These are phyloP conservation scores for Saccharomycopsis guyanensis DNA, from an alignment of 805 yeast species.

Conservation along the genomic window DNA sequence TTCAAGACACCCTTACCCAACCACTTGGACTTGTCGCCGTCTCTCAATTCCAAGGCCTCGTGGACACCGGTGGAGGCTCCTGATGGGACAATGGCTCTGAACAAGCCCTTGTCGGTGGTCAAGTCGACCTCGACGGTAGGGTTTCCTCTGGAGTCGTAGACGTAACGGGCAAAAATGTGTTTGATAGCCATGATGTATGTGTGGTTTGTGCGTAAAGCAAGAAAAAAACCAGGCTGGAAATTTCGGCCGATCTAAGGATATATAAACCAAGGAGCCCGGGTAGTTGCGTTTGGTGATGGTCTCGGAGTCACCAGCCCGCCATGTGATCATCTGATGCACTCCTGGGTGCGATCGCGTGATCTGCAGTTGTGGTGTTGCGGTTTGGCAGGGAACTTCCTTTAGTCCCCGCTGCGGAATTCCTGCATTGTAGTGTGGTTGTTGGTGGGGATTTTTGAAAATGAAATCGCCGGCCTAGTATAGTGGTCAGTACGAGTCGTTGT, in stretches of 20 bases:
- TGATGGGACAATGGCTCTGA: constrained; percentile 98
- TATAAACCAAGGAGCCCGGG: neutral
- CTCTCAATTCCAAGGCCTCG: constrained; percentile 98
- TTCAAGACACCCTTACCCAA: constrained; percentile 96
- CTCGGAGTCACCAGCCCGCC: neutral
- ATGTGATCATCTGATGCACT: neutral
- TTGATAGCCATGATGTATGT: constrained; percentile 61
- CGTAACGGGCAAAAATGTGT: constrained; percentile 89
- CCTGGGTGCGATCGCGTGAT: neutral
- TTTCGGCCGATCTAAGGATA: neutral
- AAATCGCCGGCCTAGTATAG: constrained; percentile 32
- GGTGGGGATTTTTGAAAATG: neutral
- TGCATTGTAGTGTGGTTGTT: neutral
- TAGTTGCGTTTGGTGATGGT: neutral
- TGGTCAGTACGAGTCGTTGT: constrained; percentile 36
- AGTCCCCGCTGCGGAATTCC: no score
- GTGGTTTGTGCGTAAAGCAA: neutral
- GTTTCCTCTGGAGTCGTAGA: constrained; percentile 99
- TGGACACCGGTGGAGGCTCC: constrained; percentile 99
- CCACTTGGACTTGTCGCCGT: constrained; percentile 96
- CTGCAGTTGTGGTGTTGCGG: neutral
- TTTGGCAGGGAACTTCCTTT: neutral
- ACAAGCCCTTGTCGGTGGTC: constrained; percentile 84
- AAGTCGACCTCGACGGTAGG: constrained; percentile 99
- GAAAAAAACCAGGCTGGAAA: neutral